These are phyloP conservation scores for Macrophomina pseudophaseolina DNA, from an alignment of 2,329 filamentous ascomycete genomes.

Conservation along the genomic window DNA sequence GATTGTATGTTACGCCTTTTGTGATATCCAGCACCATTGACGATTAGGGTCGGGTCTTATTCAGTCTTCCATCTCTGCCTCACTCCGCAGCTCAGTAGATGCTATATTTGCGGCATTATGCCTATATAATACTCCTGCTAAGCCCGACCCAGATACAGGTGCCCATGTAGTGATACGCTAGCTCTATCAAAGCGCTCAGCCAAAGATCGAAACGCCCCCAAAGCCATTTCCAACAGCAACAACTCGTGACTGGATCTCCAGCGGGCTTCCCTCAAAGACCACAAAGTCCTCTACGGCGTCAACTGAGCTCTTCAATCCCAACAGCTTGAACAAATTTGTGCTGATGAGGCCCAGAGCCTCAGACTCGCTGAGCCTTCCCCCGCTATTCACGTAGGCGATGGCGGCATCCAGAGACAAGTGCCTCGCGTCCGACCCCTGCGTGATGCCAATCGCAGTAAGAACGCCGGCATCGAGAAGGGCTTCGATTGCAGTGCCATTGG, in stretches of 20 bases:
- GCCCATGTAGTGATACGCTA: too few species aligned
- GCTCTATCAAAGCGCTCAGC: neutral
- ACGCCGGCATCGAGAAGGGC: constrained; percentile 64
- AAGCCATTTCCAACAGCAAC: constrained; percentile 32
- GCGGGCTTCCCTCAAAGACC: constrained; percentile 66
- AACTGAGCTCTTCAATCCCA: constrained; percentile 51
- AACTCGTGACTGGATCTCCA: constrained; percentile 64
- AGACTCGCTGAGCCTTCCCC: constrained; percentile 59
- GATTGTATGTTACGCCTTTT: too few species aligned
- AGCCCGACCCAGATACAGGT: too few species aligned
- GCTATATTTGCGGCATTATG: too few species aligned
- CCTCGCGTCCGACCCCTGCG: constrained; percentile 67
- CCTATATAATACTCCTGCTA: too few species aligned
- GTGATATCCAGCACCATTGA: too few species aligned
- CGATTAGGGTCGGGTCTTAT: too few species aligned
- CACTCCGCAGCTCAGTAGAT: too few species aligned
- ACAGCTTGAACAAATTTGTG: constrained; percentile 61
- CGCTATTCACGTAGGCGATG: constrained; percentile 63
- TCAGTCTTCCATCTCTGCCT: too few species aligned
- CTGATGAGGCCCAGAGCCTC: constrained; percentile 64
- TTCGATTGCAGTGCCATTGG: constrained; percentile 68
- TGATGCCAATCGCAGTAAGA: constrained; percentile 61
- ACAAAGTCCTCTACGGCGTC: constrained; percentile 57
- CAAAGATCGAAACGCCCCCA: neutral
- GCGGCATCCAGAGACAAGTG: constrained; percentile 66